Evolutionary conservation across 768 basidiomycete species (phyloP), one percentile per base, ranked within the genome.

Genomic region (Asterophora parasitica): DNA sequence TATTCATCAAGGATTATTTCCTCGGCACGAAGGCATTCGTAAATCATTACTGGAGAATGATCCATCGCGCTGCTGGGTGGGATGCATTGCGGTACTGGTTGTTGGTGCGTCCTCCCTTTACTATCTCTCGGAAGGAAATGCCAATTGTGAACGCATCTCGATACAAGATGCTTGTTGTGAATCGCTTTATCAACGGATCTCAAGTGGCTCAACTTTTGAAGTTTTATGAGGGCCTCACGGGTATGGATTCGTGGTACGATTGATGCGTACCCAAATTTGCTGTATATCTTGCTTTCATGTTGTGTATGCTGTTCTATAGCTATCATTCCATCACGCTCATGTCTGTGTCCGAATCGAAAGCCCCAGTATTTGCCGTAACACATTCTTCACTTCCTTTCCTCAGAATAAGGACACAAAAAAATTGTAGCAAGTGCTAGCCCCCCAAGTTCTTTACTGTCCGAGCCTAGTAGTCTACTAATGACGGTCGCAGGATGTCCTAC

Each of bases 51-150:
- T 84, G 82, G 79, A 64, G 60, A 45, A 75, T 82, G 66, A 88
- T 89, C 20, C 79, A 83, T 52, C 67, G 67, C 31, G 85, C 84
- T 9, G 85, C 85, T 31, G 87, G 87, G 2, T 76, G 82, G 73
- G 66, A 73, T 30, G 82, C 83, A 0, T 57, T 88, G 53, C 68
- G 84, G 34, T 73, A 74, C 34, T 86, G 76, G 71, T 62, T 87
- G 1, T 52, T 85, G 57, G 85, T 84, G 49, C 46, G 49, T 43
- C 16, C 52, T 26, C 30, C 3, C 7, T 37, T 19, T 1, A 34
- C n/a, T n/a, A n/a, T n/a, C n/a, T n/a, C n/a, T 32, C 20, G 33
- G 45, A 3, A 17, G 8, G n/a, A 28, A 27, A 1, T 8, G 17
- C 8, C 13, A 11, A 9, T n/a, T 16, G 7, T 20, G 30, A n/a